Evolutionary conservation across 495 filamentous ascomycete genomes (phyloP).

Genomic region (Xylaria venustula): DNA sequence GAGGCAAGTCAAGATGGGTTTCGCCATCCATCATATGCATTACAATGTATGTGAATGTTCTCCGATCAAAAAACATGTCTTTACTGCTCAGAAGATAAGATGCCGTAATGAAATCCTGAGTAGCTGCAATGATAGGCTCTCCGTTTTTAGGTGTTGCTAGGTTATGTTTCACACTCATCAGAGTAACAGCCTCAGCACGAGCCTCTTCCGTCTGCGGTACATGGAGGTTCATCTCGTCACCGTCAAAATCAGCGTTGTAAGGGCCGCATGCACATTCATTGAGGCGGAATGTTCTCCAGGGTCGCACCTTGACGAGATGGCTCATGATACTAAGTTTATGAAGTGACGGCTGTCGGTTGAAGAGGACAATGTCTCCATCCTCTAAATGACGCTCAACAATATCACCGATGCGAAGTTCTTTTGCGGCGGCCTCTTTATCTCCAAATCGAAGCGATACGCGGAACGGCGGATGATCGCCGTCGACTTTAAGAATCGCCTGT

Average conservation of each 20-base stretch:
- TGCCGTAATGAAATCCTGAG: slow-evolving; percentile 97
- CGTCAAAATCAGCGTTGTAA: slow-evolving; percentile 99
- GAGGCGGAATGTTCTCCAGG: slow-evolving; percentile 92
- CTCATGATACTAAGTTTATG: slow-evolving; percentile 98
- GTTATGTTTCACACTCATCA: slow-evolving; percentile 99
- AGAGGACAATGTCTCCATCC: slow-evolving; percentile 94
- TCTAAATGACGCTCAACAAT: slow-evolving; percentile 91
- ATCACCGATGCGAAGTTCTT: slow-evolving; percentile 76
- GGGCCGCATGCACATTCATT: slow-evolving; percentile 98
- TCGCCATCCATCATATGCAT: slow-evolving; percentile 89
- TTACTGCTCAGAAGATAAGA: slow-evolving; percentile 90
- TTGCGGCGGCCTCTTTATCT: slow-evolving; percentile 63
- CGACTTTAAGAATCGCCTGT: slow-evolving; percentile 69
- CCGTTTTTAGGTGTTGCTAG: slow-evolving; percentile 94
- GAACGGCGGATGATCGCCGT: slow-evolving; percentile 44
- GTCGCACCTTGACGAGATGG: slow-evolving; percentile 88
- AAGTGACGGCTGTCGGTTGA: slow-evolving; percentile 95
- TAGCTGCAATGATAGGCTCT: slow-evolving; percentile 96
- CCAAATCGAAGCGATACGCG: slow-evolving; percentile 76
- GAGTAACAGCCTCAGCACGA: slow-evolving; percentile 85
- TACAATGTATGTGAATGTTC: slow-evolving; percentile 82
- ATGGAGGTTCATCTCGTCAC: slow-evolving; percentile 98
- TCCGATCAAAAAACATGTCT: slow-evolving; percentile 86
- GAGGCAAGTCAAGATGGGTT: slow-evolving; percentile 78
- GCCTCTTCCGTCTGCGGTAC: slow-evolving; percentile 98